Evolutionary conservation across 1,284 basidiomycete species (phyloP).

Genomic region (Papiliotrema nemorosa): DNA sequence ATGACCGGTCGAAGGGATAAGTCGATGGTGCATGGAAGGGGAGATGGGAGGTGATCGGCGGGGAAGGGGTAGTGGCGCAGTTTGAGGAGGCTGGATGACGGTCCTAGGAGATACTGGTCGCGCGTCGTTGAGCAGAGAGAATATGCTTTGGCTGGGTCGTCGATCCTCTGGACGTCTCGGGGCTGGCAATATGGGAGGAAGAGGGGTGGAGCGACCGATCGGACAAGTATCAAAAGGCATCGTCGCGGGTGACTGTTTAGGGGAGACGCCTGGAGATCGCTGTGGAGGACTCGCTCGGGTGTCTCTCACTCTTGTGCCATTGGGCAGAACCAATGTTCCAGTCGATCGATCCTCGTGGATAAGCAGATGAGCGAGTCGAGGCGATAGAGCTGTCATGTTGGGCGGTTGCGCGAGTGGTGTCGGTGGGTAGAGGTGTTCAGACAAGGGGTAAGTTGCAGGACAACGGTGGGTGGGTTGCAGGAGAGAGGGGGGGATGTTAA

Average conservation of each 20-base stretch:
- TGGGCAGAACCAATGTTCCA: constrained; percentile 8
- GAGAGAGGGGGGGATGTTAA: not conserved
- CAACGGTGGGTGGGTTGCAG: not conserved
- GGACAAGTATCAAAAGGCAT: not conserved
- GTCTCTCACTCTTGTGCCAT: not conserved
- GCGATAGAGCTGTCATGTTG: constrained; percentile 13
- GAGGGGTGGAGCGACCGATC: not conserved
- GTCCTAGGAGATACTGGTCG: not conserved
- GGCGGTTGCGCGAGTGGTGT: not conserved
- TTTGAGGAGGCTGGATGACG: not conserved
- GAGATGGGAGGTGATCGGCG: not conserved
- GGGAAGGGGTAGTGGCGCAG: not conserved
- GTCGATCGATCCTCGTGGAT: constrained; percentile 15
- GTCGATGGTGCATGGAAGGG: not conserved
- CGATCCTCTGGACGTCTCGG: not conserved
- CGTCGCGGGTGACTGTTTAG: not conserved
- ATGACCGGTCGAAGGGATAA: not conserved
- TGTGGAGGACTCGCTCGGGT: not conserved
- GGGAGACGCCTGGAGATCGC: not conserved
- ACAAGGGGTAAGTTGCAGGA: too few species aligned
- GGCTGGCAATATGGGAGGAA: constrained; percentile 1
- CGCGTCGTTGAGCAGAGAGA: constrained; percentile 4
- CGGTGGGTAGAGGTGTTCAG: not conserved
- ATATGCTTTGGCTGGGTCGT: constrained; percentile 3
- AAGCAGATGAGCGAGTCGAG: constrained; percentile 13